These are phyloP conservation scores for Bryum argenteum DNA, from an alignment of 225 moss, liverwort and hornwort species.

Conservation along the genomic window DNA sequence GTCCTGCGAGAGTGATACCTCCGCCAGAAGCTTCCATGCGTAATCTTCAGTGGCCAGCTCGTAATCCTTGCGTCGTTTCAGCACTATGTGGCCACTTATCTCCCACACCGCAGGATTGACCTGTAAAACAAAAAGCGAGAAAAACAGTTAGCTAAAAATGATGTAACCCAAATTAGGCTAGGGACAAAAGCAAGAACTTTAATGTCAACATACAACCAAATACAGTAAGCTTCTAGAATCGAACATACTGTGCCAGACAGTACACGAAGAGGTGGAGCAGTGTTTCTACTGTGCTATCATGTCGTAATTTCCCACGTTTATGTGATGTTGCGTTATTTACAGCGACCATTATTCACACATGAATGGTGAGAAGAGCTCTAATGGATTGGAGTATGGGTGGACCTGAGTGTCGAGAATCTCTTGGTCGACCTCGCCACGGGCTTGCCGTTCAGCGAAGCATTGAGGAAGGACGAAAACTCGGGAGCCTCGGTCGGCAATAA, in stretches of 20 bases:
- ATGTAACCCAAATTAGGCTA: too few relatives aligned
- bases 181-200: too few relatives aligned
- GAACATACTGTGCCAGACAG: not conserved
- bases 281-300: too few relatives aligned
- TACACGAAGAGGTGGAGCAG: too few relatives aligned
- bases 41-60: slow-evolving; percentile 67
- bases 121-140: slow-evolving; percentile 18
- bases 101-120: slow-evolving; percentile 96
- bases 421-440: slow-evolving; percentile 68
- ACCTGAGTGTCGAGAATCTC: slow-evolving; percentile 74
- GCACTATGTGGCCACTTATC: slow-evolving; percentile 92
- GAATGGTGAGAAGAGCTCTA: too few relatives aligned
- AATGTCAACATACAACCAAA: not conserved
- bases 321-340: too few relatives aligned
- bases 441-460: slow-evolving; percentile 81
- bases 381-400: too few relatives aligned
- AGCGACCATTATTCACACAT: too few relatives aligned
- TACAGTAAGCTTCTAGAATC: too few relatives aligned
- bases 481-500: slow-evolving; percentile 69
- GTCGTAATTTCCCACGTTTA: not conserved
- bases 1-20: slow-evolving; percentile 60
- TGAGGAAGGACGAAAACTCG: slow-evolving; percentile 85
- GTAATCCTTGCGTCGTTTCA: slow-evolving; percentile 68
- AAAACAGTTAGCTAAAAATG: not conserved
- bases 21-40: slow-evolving; percentile 69